phyloP scores from a whole-genome alignment of 108 stramenopile genomes.

The Cyclotella distinguenda region DNA sequence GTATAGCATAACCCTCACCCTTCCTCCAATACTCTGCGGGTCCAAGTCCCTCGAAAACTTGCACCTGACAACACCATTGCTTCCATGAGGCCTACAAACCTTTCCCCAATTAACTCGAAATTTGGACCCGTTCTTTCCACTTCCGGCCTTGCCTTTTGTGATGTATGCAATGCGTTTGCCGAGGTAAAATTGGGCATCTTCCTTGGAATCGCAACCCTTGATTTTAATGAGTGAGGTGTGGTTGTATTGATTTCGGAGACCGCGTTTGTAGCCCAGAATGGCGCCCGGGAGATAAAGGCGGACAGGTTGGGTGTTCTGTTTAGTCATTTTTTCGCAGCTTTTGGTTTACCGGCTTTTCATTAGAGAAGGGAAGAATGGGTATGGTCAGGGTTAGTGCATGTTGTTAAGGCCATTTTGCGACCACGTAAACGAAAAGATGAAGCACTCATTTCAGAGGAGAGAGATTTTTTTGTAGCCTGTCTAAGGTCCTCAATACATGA shows the following conservation, averaged over 20 bases:
- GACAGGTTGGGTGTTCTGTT: slow-evolving; percentile 60
- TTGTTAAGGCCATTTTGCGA: too few relatives aligned
- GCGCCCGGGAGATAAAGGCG: slow-evolving; percentile 97
- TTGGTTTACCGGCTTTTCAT: not conserved
- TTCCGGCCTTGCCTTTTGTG: slow-evolving; percentile 82
- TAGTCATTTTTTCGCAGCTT: slow-evolving; percentile 39
- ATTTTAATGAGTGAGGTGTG: slow-evolving; percentile 98
- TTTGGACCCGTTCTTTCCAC: slow-evolving; percentile 85
- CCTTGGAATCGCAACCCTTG: slow-evolving; percentile 92
- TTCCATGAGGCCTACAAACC: slow-evolving; percentile 94
- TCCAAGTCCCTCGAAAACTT: slow-evolving; percentile 96
- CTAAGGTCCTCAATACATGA: too few relatives aligned
- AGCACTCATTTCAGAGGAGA: too few relatives aligned
- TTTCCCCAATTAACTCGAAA: slow-evolving; percentile 99
- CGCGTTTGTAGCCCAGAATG: slow-evolving; percentile 98
- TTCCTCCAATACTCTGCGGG: slow-evolving; percentile 90
- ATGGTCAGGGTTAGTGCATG: not conserved
- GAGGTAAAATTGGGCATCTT: slow-evolving; percentile 94
- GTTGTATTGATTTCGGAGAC: slow-evolving; percentile 95
- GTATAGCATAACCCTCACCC: slow-evolving; percentile 91
- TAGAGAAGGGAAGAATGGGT: not conserved
- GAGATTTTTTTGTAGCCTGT: too few relatives aligned
- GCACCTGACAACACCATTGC: slow-evolving; percentile 97
- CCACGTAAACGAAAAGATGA: too few relatives aligned
- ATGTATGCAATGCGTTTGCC: slow-evolving; percentile 99